Evolutionary conservation across 23 red algal genomes (phyloP).

Genomic region (Rhodosorus marinus): DNA sequence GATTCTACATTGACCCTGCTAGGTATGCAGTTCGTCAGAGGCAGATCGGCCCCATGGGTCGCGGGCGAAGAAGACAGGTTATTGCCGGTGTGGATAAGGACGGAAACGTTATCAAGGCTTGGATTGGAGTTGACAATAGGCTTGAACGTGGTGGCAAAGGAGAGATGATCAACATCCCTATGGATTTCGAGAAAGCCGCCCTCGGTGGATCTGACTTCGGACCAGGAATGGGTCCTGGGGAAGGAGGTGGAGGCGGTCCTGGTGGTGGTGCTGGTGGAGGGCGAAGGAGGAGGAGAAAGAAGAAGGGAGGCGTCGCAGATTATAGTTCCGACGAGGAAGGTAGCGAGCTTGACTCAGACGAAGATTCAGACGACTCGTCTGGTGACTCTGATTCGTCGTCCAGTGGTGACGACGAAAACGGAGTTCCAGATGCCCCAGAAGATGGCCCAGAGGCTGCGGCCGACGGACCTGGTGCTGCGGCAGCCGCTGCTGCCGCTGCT

Average conservation of each 20-base stretch:
- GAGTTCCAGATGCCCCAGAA: slow-evolving; percentile 18
- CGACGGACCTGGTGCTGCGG: not conserved
- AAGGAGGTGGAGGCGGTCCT: slow-evolving; percentile 16
- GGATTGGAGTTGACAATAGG: slow-evolving; percentile 60
- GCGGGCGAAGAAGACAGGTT: slow-evolving; percentile 46
- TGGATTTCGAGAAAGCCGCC: slow-evolving; percentile 39
- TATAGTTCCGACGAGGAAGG: slow-evolving; percentile 4
- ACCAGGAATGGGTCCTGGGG: slow-evolving; percentile 13
- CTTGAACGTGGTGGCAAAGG: slow-evolving; percentile 14
- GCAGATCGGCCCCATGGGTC: slow-evolving; percentile 44
- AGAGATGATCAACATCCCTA: slow-evolving; percentile 52
- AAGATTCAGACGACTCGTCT: slow-evolving; percentile 1
- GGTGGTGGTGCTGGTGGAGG: slow-evolving; percentile 11
- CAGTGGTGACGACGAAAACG: slow-evolving; percentile 5
- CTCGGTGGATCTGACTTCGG: slow-evolving; percentile 14
- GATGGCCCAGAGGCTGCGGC: slow-evolving; percentile 35
- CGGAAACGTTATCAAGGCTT: slow-evolving; percentile 73
- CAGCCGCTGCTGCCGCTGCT: slow-evolving; percentile 3
- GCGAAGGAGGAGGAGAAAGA: not conserved
- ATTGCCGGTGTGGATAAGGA: slow-evolving; percentile 76
- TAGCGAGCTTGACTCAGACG: slow-evolving; percentile 1
- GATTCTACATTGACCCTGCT: slow-evolving; percentile 86
- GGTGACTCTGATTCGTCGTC: slow-evolving; percentile 6
- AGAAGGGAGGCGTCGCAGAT: slow-evolving; percentile 13
- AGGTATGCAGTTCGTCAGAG: slow-evolving; percentile 66